A percentile compares a stretch with the other conserved stretches of the same genome.
These are phyloP conservation scores for Elongisporangium senticosum DNA, from an alignment of 352 stramenopile genomes.

Conservation along the genomic window DNA sequence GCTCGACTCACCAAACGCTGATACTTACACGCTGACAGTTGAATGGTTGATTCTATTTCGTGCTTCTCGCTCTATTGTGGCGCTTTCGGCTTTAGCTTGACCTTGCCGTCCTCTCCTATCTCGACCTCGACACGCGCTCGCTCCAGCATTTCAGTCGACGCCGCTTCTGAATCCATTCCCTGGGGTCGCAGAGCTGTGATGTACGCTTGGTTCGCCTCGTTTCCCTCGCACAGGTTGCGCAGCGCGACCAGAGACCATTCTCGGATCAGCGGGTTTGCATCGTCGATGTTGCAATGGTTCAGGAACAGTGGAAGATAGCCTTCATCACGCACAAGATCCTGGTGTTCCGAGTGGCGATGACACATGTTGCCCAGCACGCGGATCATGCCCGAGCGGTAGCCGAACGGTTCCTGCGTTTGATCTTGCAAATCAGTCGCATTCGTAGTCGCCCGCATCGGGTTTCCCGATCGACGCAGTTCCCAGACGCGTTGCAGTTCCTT, in stretches of 20 bases:
- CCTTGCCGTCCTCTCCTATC: conserved; percentile 24
- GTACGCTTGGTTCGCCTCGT: conserved; percentile 64
- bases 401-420: conserved; percentile 34
- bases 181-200: conserved; percentile 66
- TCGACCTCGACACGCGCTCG: conserved; percentile 25
- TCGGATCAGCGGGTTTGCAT: conserved; percentile 80
- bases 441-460: not conserved
- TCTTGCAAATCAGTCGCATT: conserved; percentile 6
- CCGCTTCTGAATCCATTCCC: conserved; percentile 20
- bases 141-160: conserved; percentile 17
- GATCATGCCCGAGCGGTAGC: conserved; percentile 75
- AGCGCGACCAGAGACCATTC: conserved; percentile 88
- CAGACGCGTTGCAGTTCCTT: conserved; percentile 58
- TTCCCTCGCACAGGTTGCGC: conserved; percentile 86
- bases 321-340: conserved; percentile 74
- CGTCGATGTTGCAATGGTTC: conserved; percentile 88
- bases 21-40: not conserved
- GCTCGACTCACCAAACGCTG: conserved; percentile 3
- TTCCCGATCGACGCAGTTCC: conserved; percentile 27
- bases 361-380: conserved; percentile 79
- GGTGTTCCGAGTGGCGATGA: conserved; percentile 54
- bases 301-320: conserved; percentile 79
- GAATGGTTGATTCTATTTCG: not conserved
- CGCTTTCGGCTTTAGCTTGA: conserved; percentile 11
- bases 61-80: conserved; percentile 6